A percentile compares a stretch with the other conserved stretches of the same genome.
Conservation (phyloP, 2,329 filamentous ascomycete species). For the Fusarium illudens region DNA sequence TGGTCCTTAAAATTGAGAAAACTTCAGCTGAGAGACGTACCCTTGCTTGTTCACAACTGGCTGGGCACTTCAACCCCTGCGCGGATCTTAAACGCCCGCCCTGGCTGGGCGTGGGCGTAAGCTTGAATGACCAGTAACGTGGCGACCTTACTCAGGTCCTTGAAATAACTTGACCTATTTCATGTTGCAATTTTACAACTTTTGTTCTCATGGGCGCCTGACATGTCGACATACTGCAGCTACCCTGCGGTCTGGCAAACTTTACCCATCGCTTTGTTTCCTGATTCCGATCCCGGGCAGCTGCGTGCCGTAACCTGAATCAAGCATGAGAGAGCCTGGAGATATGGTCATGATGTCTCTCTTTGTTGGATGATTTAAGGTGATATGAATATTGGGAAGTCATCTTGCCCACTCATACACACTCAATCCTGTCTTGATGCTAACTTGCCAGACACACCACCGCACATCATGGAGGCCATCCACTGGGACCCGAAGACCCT, state of each 20-base stretch:
- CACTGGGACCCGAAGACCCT: neutral
- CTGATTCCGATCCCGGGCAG: neutral
- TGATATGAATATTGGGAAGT: neutral
- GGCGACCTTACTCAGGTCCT: neutral
- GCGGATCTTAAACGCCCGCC: neutral
- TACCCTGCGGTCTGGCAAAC: neutral
- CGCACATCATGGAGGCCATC: neutral
- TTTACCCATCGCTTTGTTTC: neutral
- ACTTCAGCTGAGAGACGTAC: neutral
- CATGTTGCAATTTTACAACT: neutral
- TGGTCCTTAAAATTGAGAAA: neutral
- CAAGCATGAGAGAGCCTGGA: neutral
- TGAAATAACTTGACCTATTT: neutral
- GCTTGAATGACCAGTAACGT: neutral
- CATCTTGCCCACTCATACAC: neutral
- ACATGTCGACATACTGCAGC: neutral
- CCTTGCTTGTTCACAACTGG: neutral
- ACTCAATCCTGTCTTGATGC: neutral
- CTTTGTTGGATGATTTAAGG: neutral
- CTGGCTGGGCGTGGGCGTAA: neutral
- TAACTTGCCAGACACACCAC: neutral
- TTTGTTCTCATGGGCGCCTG: neutral
- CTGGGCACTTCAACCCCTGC: neutral
- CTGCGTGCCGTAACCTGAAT: neutral
- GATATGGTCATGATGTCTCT: neutral